Base-by-base conservation (phyloP, 306 rosid species). In the Cicer yamashitae region DNA sequence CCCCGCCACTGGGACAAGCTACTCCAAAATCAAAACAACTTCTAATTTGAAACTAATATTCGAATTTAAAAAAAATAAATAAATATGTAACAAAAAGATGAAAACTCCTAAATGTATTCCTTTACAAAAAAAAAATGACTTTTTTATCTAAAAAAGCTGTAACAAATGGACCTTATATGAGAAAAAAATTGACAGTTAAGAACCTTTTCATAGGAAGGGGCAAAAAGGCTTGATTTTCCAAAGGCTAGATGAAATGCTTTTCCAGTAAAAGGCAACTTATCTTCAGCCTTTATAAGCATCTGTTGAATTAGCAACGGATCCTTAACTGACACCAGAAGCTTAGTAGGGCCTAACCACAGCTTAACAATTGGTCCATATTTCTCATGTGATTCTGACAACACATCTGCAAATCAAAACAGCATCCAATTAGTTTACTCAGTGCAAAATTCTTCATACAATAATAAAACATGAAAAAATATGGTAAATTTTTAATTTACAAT, bases 301-400 rank as follows among this genome's bases (percentile, higher is more conserved):
- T 90, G 91, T 76, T 86, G 87, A 76, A 89, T 82, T 54, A 90
- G 83, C 13, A 15, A 20, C 30, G 93, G 93, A 67, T 89, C 94
- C 82, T 79, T 93, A 52, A 93, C 77, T 0, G 98, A 93, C 81
- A 93, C 98, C 74, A 93, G 77, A 52, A 93, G 94, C 87, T 82
- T 84, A 25, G 87, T 87, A 71, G 96, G 96, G 75, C 96, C 93
- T 78, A 93, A 76, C 96, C 98, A 93, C 67, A 93, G 80, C 90
- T 87, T 90, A 81, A 90, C 79, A 71, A 90, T 80, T 14, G 94
- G 70, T 58, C 98, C 96, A 82, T 86, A 86, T 60, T 71, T 77
- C 77, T 85, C 75, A 73, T 93, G 98, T 6, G 86, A 85, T 79
- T 84, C 86, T 52, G 85, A 80, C 73, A 93, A 74, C 67, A 87